Base-by-base conservation (phyloP, 1,284 basidiomycete genomes). In the Gymnopus androsaceus region DNA sequence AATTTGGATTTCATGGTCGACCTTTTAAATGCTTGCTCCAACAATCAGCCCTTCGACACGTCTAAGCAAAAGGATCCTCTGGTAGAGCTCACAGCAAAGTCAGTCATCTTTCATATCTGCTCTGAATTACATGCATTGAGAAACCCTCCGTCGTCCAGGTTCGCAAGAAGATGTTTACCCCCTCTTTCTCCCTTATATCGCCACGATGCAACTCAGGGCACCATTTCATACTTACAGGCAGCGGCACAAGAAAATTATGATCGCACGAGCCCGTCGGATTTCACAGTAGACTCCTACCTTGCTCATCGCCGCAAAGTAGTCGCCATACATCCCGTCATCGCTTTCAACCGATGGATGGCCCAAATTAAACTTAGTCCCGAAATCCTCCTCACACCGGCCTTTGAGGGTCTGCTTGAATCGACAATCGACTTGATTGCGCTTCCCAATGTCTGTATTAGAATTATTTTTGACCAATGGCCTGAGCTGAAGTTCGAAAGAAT, bases 391-490 rank as follows among this genome's bases (percentile, higher is more conserved):
- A 42, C 41, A 25, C 41, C 41, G 8, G 2, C 41, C 1, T 42
- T 42, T 15, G 14, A 42, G 41, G 41, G 41, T 28, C 19, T 42
- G 28, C 25, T 42, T 5, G 41, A 42, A 15, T 27, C 23, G 4
- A n/a, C 41, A 42, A 27, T 42, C n/a, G 41, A 42, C 14, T 28
- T 42, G 41, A 42, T 42, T 42, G 41, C 41, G 17, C 41, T 42
- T n/a, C 19, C 41, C 3, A 42, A 42, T 5, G 23, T 42, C 23
- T 25, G 41, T 28, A n/a, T 15, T 8, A 28, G 25, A 19, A 38
- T 7, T 19, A 38, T 40, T 12, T 40, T n/a, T n/a, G n/a, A n/a
- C n/a, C n/a, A n/a, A n/a, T n/a, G n/a, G n/a, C n/a, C n/a, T n/a
- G n/a, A n/a, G n/a, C n/a, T n/a, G n/a, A n/a, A n/a, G n/a, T n/a